Evolutionary conservation across 306 rosid species (phyloP).

Genomic region (Trifolium pratense): DNA sequence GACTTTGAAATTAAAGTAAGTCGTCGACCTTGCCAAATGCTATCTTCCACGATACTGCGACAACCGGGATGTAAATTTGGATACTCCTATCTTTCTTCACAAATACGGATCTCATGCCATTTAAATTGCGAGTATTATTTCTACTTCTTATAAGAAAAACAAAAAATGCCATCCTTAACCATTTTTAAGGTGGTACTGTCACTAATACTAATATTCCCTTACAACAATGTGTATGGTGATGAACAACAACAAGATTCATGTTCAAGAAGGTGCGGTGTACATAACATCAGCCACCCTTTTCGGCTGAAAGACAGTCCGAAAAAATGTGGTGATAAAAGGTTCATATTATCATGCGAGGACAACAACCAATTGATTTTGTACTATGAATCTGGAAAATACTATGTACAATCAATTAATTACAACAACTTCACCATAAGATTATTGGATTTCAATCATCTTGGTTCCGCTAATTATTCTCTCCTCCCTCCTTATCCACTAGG

Average conservation of each 20-base stretch:
- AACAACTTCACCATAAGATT: background rate
- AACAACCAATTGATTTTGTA: conserved; percentile 6
- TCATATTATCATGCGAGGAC: background rate
- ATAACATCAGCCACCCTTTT: background rate
- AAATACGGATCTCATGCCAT: no score
- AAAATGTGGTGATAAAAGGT: background rate
- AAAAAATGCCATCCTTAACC: background rate
- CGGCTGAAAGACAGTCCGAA: background rate
- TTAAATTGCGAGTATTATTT: no score
- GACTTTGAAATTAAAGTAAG: background rate
- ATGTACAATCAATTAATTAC: conserved; percentile 9
- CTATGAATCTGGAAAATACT: background rate
- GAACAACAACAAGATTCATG: background rate
- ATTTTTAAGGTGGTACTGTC: background rate
- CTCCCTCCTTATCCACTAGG: background rate
- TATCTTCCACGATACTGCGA: no score
- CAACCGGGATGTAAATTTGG: no score
- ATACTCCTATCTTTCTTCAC: no score
- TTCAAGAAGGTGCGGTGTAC: background rate
- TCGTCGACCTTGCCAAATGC: background rate
- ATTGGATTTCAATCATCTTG: background rate
- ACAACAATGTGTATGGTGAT: background rate
- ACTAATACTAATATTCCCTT: background rate
- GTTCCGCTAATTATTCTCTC: background rate
- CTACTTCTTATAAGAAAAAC: no score